Conservation (phyloP, 306 rosid species). For the Prunus salicina region DNA sequence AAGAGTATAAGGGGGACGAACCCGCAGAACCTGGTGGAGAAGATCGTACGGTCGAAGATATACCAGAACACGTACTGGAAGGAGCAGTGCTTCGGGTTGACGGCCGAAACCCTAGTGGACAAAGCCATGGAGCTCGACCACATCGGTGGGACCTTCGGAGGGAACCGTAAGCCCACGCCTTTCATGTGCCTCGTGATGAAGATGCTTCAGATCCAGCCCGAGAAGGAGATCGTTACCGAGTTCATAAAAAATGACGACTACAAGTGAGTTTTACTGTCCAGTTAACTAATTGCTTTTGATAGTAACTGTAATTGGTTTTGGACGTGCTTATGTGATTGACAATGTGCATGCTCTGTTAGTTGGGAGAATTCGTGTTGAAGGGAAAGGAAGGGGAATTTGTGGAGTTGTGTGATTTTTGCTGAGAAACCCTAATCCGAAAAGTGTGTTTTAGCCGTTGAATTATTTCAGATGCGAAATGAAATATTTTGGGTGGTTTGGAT, state of each 20-base stretch:
- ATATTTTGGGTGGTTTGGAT: not conserved
- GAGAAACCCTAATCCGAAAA: not conserved
- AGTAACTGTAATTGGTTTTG: not conserved
- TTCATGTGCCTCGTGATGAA: constrained; percentile 96
- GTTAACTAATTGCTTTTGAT: not conserved
- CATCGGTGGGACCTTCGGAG: constrained; percentile 90
- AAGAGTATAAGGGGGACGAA: constrained; percentile 93
- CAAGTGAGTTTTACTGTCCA: constrained; percentile 38
- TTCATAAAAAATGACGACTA: constrained; percentile 92
- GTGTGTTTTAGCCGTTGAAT: not conserved
- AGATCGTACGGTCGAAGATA: constrained; percentile 90
- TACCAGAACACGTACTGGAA: constrained; percentile 94
- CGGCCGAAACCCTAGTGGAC: constrained; percentile 95
- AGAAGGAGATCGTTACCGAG: constrained; percentile 96
- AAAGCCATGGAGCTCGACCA: constrained; percentile 98
- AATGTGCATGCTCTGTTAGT: not conserved
- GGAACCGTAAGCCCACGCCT: constrained; percentile 89
- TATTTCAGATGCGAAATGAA: not conserved
- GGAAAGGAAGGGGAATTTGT: not conserved
- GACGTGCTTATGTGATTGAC: not conserved
- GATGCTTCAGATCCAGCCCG: constrained; percentile 99
- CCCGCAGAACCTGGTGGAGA: constrained; percentile 94
- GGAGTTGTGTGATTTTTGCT: not conserved
- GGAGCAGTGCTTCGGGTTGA: constrained; percentile 95
- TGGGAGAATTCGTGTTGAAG: not conserved